Conservation (phyloP, 495 filamentous ascomycete species). For the Amorphotheca resinae region DNA sequence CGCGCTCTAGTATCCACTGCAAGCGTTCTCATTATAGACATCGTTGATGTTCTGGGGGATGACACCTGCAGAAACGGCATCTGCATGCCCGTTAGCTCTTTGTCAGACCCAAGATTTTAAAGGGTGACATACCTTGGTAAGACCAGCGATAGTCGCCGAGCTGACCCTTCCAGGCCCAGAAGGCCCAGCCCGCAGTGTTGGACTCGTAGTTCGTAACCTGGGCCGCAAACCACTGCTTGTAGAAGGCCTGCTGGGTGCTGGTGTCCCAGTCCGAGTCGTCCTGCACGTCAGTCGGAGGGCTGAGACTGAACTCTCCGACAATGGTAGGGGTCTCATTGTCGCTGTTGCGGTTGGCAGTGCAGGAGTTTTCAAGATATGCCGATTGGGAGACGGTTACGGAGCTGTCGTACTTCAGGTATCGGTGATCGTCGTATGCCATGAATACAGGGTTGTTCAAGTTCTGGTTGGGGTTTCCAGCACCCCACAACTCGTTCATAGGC, state of each 20-base stretch:
- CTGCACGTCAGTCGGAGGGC: constrained; percentile 33
- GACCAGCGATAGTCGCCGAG: constrained; percentile 47
- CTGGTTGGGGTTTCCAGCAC: constrained; percentile 16
- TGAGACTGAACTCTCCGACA: constrained; percentile 46
- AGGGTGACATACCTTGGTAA: constrained; percentile 27
- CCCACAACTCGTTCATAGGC: constrained; percentile 33
- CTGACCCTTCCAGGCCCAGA: constrained; percentile 51
- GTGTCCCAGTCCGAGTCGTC: constrained; percentile 31
- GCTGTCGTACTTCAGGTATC: constrained; percentile 43
- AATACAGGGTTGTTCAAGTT: constrained; percentile 23
- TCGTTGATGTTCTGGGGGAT: constrained; percentile 27
- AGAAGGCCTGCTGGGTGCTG: constrained; percentile 36
- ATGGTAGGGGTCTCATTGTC: constrained; percentile 35
- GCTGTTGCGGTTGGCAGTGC: constrained; percentile 30
- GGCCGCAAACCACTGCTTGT: constrained; percentile 46
- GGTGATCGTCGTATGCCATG: constrained; percentile 21
- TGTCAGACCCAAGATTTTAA: not conserved
- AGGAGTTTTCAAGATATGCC: constrained; percentile 37
- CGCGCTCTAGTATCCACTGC: no score
- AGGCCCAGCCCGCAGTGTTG: constrained; percentile 43
- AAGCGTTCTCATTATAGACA: constrained; percentile 20
- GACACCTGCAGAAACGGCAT: constrained; percentile 35
- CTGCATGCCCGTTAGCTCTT: constrained; percentile 8
- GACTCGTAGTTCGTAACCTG: constrained; percentile 46
- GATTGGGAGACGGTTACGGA: constrained; percentile 28